A percentile compares a stretch with the other conserved stretches of the same genome.
Conservation (phyloP, 345 rosid species). For the Citrus medica region DNA sequence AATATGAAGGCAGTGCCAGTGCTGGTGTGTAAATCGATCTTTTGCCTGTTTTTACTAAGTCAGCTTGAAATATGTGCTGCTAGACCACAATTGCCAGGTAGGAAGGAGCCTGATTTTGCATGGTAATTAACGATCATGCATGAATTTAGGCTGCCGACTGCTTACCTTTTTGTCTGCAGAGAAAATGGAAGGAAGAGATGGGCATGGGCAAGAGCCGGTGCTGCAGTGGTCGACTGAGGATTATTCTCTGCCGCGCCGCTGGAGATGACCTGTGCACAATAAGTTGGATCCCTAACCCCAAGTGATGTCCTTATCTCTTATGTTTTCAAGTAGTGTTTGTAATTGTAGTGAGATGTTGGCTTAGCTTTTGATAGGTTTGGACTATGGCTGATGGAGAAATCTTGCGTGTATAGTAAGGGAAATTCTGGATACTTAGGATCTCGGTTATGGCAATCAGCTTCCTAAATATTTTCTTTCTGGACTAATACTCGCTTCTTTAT, state of each 20-base stretch:
- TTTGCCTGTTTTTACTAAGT: constrained; percentile 16
- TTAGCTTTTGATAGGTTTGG: too few species aligned
- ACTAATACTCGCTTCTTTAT: too few species aligned
- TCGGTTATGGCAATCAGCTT: too few species aligned
- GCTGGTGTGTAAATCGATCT: constrained; percentile 8
- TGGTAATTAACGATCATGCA: neutral
- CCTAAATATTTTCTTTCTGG: too few species aligned
- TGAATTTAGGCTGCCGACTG: neutral
- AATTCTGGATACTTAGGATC: neutral
- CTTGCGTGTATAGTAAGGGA: too few species aligned
- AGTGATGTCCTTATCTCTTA: too few species aligned
- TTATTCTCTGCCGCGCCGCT: constrained; percentile 4
- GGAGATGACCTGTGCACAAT: constrained; percentile 26
- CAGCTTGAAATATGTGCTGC: constrained; percentile 14
- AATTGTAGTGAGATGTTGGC: neutral
- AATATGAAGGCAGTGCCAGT: constrained; percentile 10
- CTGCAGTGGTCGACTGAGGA: constrained; percentile 26
- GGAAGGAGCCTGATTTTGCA: neutral
- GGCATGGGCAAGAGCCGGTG: neutral
- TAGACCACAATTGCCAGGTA: constrained; percentile 12
- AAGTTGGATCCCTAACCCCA: constrained; percentile 23
- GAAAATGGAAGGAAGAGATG: neutral
- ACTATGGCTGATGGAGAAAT: too few species aligned
- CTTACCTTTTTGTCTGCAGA: constrained; percentile 7
- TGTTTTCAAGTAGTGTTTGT: neutral